phyloP scores from a whole-genome alignment of 257 asterid genomes.

The Verbascum thapsus region DNA sequence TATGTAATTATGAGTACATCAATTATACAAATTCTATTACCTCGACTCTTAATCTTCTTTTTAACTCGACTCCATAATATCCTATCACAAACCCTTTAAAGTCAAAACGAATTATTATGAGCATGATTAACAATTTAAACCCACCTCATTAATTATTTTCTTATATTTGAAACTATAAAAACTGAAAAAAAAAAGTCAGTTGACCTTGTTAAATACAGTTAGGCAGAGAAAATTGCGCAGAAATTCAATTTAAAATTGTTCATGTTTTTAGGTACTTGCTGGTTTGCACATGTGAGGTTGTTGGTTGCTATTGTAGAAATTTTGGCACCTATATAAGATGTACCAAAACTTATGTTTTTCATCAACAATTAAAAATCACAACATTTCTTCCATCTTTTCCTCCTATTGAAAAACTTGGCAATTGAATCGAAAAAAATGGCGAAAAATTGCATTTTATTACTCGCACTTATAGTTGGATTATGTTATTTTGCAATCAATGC shows the following conservation, averaged over 20 bases:
- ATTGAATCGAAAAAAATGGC: constrained; percentile 25
- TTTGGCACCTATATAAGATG: constrained; percentile 31
- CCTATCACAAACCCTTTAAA: too few relatives aligned
- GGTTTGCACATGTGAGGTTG: constrained; percentile 34
- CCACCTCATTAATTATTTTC: too few relatives aligned
- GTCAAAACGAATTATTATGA: too few relatives aligned
- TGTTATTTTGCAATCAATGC: constrained; percentile 31
- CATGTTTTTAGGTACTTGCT: constrained; percentile 18
- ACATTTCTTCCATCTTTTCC: background rate
- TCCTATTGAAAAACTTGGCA: background rate
- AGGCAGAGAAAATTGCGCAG: background rate
- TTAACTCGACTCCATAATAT: too few relatives aligned
- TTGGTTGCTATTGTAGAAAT: background rate
- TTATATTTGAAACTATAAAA: too few relatives aligned
- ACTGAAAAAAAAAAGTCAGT: too few relatives aligned
- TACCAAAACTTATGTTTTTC: constrained; percentile 4
- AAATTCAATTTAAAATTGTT: constrained; percentile 14
- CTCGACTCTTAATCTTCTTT: too few relatives aligned
- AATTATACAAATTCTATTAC: too few relatives aligned
- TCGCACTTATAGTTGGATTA: constrained; percentile 17
- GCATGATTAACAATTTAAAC: too few relatives aligned
- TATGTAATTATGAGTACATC: too few relatives aligned
- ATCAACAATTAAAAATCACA: constrained; percentile 2
- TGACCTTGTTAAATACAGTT: background rate
- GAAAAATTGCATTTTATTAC: background rate